phyloP scores from a whole-genome alignment of 495 filamentous ascomycete species.

The Neurospora intermedia region DNA sequence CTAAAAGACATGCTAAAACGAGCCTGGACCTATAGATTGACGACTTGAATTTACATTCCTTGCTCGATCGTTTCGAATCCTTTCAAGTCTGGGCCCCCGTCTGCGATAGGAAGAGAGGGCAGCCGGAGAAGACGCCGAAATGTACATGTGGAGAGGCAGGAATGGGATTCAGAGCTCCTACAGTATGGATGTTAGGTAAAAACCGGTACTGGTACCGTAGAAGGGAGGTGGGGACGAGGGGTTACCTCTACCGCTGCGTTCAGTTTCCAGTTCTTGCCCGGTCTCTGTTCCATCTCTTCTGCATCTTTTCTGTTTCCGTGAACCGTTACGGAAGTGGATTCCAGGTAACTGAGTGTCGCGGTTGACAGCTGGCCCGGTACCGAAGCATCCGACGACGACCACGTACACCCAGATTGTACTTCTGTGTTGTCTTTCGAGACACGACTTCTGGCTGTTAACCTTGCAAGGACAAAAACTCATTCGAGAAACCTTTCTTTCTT shows the following conservation, averaged over 20 bases:
- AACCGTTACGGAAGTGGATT: neutral
- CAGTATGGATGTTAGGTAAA: neutral
- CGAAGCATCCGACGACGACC: neutral
- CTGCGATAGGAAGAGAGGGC: neutral
- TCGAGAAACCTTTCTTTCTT: neutral
- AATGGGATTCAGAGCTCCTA: neutral
- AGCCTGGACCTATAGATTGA: neutral
- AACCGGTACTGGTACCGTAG: neutral
- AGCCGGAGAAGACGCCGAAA: neutral
- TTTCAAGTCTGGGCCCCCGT: neutral
- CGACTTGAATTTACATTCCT: neutral
- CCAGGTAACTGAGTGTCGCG: neutral
- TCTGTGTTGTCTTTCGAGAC: neutral
- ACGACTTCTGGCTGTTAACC: neutral
- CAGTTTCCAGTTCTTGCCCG: neutral
- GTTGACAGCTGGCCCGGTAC: neutral
- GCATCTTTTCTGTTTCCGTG: neutral
- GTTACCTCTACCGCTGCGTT: neutral
- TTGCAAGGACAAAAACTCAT: neutral
- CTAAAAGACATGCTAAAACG: neutral
- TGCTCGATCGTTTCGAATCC: neutral
- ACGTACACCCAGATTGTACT: neutral
- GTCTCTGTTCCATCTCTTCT: neutral
- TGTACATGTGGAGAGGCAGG: neutral
- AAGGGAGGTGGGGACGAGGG: neutral